phyloP scores from a whole-genome alignment of 345 rosid species.

The Syzygium aqueum region DNA sequence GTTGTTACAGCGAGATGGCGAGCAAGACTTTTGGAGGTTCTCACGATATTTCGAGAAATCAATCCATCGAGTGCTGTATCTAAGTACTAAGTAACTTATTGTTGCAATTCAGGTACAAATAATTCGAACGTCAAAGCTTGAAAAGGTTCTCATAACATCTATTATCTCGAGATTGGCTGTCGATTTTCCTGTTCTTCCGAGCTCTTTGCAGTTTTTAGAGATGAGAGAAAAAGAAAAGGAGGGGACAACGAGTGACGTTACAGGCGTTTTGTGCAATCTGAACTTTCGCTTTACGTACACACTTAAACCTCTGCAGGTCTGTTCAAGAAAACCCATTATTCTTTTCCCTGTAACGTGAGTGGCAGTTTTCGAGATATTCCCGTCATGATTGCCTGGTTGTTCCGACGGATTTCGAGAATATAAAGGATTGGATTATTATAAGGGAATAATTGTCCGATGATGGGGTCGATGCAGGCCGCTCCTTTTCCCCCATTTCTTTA shows the following conservation, averaged over 20 bases:
- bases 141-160: not conserved
- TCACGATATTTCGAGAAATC: not conserved
- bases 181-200: not conserved
- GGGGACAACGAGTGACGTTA: not conserved
- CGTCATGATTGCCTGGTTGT: constrained; percentile 31
- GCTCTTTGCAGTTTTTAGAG: not conserved
- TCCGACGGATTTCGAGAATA: not conserved
- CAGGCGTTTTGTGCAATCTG: not conserved
- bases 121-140: not conserved
- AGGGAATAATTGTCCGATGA: not conserved
- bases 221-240: not conserved
- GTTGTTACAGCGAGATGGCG: too few species aligned
- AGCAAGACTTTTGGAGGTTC: not conserved
- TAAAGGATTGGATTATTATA: not conserved
- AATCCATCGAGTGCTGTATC: not conserved
- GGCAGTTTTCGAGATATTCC: constrained; percentile 51
- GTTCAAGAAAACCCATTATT: constrained; percentile 1
- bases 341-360: constrained; percentile 14
- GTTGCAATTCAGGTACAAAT: not conserved
- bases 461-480: not conserved
- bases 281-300: not conserved
- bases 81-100: too few species aligned
- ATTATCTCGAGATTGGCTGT: not conserved
- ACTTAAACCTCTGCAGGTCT: not conserved
- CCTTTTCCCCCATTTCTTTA: not conserved